Evolutionary conservation across 2,329 filamentous ascomycete species (phyloP), one percentile per base, ranked within the genome.

Genomic region (Ophiocordyceps australis): DNA sequence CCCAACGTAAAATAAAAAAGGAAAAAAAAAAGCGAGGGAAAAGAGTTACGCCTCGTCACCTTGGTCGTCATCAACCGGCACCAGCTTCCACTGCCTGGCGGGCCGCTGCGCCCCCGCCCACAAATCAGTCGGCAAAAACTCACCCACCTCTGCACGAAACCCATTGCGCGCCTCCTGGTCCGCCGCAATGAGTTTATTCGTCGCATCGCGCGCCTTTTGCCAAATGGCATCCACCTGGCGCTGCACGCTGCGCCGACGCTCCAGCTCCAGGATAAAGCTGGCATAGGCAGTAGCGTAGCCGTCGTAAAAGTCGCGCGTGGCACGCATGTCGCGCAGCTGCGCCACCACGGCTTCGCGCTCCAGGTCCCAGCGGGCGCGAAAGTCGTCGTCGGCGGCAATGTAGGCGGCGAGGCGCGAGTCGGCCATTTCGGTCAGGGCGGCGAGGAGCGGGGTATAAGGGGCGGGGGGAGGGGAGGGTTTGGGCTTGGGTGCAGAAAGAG

Each of bases 211-310:
- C 1, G 86, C 80, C 39, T 85, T 83, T 32, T 67, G 68, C 41
- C 83, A 76, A 15, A 92, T 70, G 22, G 60, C 62, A 36, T 74
- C 64, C 27, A 91, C 75, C 33, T 77, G 73, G 17, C 75, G 69
- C 39, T 89, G 78, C 19, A 80, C 69, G 10, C 64, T 57, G 31
- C 69, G 70, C 8, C 89, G 65, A 14, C 89, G 63, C 27, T 77
- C 75, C 5, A 83, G 75, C 47, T 98, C 89, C 2, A 92, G 62
- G 14, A 94, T 64, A 9, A 98, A 57, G 13, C 75, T 73, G 37
- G 82, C 77, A 42, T 98, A 95, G 0, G 83, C 81, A 27, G 71
- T 65, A 13, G 79, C 62, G 40, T 95, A 98, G 12, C 76, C 74
- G 32, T 86, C 77, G 48, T 94, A 95, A 39, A 94, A 81, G n/a